Conservation (phyloP, 2,329 filamentous ascomycete genomes). For the Talaromyces albobiverticillius region DNA sequence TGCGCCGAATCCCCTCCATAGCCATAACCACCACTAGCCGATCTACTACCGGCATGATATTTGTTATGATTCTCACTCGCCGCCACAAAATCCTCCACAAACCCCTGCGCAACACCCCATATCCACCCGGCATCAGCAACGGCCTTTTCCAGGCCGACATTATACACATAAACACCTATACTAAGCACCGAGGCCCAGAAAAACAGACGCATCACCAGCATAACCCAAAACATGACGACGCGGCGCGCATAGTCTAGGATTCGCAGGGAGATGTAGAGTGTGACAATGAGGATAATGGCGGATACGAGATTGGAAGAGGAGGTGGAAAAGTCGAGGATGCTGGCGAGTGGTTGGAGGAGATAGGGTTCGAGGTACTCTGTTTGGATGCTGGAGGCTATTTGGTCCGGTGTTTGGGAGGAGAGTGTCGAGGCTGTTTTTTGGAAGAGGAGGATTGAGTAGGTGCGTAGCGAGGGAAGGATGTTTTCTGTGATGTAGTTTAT, state of each 20-base stretch:
- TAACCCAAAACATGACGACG: conserved; percentile 72
- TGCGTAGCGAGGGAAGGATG: conserved; percentile 18
- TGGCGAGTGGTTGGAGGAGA: conserved; percentile 40
- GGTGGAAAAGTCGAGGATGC: conserved; percentile 31
- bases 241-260: conserved; percentile 68
- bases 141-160: conserved; percentile 32
- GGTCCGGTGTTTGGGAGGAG: conserved; percentile 20
- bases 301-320: conserved; percentile 35
- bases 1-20: background rate
- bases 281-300: conserved; percentile 51
- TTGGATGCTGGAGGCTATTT: conserved; percentile 23
- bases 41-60: conserved; percentile 9
- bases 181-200: conserved; percentile 63
- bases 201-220: conserved; percentile 59
- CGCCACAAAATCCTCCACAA: conserved; percentile 55
- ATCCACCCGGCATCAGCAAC: conserved; percentile 44
- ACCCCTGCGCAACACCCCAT: conserved; percentile 65
- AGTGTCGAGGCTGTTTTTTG: conserved; percentile 8
- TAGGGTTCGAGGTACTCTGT: conserved; percentile 49
- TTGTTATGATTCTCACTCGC: too few relatives aligned
- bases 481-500: conserved; percentile 15
- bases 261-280: conserved; percentile 62
- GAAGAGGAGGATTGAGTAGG: conserved; percentile 15
- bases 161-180: conserved; percentile 55
- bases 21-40: background rate